Conservation (phyloP, 768 basidiomycete species). For the Suillus cothurnatus region DNA sequence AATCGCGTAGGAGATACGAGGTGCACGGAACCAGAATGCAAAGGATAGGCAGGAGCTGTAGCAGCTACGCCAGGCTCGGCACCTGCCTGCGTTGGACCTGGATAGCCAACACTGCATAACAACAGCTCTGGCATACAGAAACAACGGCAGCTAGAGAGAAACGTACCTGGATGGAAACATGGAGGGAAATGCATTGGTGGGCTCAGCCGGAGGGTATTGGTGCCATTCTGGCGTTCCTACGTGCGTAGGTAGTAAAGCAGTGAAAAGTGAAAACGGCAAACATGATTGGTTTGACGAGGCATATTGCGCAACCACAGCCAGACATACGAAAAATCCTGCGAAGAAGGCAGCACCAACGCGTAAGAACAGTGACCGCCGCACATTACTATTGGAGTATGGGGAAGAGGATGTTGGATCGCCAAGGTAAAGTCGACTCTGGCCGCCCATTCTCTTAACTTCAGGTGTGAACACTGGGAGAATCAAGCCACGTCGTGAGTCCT, state of each 20-base stretch:
- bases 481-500: background rate
- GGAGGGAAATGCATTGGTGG: slow-evolving; percentile 68
- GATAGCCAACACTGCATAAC: slow-evolving; percentile 27
- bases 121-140: slow-evolving; percentile 17
- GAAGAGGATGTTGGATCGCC: background rate
- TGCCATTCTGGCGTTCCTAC: slow-evolving; percentile 71
- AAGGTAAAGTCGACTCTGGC: background rate
- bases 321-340: slow-evolving; percentile 15
- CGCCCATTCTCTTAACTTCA: background rate
- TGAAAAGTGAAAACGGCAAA: background rate
- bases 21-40: slow-evolving; percentile 63
- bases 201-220: slow-evolving; percentile 64
- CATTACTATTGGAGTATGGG: background rate
- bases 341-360: slow-evolving; percentile 14
- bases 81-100: slow-evolving; percentile 29
- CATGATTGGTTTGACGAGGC: slow-evolving; percentile 6
- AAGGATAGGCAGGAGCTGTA: slow-evolving; percentile 72
- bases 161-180: slow-evolving; percentile 59
- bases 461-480: background rate
- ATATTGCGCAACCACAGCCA: slow-evolving; percentile 14
- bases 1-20: slow-evolving; percentile 40
- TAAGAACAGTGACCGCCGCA: slow-evolving; percentile 2
- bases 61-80: slow-evolving; percentile 39
- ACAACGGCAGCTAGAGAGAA: background rate
- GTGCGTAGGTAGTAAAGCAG: slow-evolving; percentile 19